Conservation (phyloP, 352 stramenopile genomes). For the Achlya hypogyna region DNA sequence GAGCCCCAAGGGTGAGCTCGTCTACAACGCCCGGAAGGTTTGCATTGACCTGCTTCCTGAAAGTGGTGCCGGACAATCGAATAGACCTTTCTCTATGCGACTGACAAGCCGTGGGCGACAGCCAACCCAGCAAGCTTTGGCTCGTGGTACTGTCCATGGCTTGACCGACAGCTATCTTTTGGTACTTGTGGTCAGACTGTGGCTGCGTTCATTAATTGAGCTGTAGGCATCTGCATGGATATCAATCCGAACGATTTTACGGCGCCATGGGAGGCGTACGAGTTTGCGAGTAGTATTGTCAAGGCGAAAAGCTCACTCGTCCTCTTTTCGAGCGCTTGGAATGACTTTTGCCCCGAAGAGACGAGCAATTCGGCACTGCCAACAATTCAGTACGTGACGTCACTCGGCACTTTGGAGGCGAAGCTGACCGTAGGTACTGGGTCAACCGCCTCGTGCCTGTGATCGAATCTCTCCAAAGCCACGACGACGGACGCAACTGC, state of each 20-base stretch:
- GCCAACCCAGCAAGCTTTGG: slow-evolving; percentile 41
- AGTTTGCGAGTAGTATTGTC: slow-evolving; percentile 55
- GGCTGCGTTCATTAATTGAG: neutral
- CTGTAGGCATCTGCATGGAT: slow-evolving; percentile 76
- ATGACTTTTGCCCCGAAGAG: slow-evolving; percentile 55
- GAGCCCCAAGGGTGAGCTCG: slow-evolving; percentile 50
- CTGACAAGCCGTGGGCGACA: slow-evolving; percentile 72
- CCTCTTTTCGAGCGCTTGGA: slow-evolving; percentile 78
- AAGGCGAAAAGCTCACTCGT: slow-evolving; percentile 50
- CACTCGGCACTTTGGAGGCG: neutral
- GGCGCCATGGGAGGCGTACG: slow-evolving; percentile 50
- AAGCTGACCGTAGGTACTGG: slow-evolving; percentile 41
- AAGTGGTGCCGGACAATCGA: neutral
- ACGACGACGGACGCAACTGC: slow-evolving; percentile 35
- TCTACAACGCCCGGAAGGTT: slow-evolving; percentile 58
- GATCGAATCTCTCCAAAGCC: slow-evolving; percentile 30
- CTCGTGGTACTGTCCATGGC: slow-evolving; percentile 65
- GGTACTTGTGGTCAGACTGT: slow-evolving; percentile 8
- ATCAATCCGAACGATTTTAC: slow-evolving; percentile 81
- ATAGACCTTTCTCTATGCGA: slow-evolving; percentile 74
- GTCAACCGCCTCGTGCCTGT: slow-evolving; percentile 49
- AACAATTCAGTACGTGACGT: slow-evolving; percentile 19
- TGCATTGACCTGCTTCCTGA: neutral
- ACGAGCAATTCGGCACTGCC: slow-evolving; percentile 37
- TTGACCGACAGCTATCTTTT: slow-evolving; percentile 69